phyloP scores from a whole-genome alignment of 2,329 filamentous ascomycete genomes.

The Coleophoma eucalyptorum region DNA sequence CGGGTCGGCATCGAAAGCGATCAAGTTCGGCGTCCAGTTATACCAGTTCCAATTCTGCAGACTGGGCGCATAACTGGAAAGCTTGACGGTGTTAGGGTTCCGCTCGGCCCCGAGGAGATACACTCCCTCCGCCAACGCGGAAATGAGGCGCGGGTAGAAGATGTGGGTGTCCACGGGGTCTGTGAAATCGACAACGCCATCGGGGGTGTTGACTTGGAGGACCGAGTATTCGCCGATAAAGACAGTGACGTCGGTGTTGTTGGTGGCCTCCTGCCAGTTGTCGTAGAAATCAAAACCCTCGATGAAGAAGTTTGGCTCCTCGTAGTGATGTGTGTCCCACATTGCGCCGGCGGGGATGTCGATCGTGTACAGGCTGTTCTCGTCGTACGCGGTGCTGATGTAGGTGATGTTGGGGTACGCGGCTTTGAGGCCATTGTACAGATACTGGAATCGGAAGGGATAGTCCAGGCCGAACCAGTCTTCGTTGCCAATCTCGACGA shows the following conservation, averaged over 20 bases:
- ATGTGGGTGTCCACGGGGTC: constrained; percentile 11
- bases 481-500: constrained; percentile 66
- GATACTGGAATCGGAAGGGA: constrained; percentile 3
- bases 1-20: constrained; percentile 18
- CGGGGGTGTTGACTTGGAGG: constrained; percentile 11
- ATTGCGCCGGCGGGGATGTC: background rate
- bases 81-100: constrained; percentile 32
- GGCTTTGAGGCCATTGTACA: constrained; percentile 3
- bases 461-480: constrained; percentile 44
- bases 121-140: constrained; percentile 15
- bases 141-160: constrained; percentile 14
- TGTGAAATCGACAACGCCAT: constrained; percentile 8
- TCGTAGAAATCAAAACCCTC: background rate
- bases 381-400: constrained; percentile 14
- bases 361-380: constrained; percentile 6
- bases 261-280: constrained; percentile 2
- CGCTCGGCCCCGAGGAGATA: constrained; percentile 20
- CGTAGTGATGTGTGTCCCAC: constrained; percentile 1
- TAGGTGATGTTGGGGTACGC: constrained; percentile 3
- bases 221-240: constrained; percentile 18
- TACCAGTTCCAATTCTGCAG: constrained; percentile 30
- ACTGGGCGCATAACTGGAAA: constrained; percentile 31
- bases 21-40: constrained; percentile 21
- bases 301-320: constrained; percentile 1
- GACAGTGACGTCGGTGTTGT: constrained; percentile 14